Percentiles rank a stretch among this genome's conserved stretches.
These are phyloP conservation scores for Tagetes erecta DNA, from an alignment of 129 eudicot genomes.

Conservation along the genomic window DNA sequence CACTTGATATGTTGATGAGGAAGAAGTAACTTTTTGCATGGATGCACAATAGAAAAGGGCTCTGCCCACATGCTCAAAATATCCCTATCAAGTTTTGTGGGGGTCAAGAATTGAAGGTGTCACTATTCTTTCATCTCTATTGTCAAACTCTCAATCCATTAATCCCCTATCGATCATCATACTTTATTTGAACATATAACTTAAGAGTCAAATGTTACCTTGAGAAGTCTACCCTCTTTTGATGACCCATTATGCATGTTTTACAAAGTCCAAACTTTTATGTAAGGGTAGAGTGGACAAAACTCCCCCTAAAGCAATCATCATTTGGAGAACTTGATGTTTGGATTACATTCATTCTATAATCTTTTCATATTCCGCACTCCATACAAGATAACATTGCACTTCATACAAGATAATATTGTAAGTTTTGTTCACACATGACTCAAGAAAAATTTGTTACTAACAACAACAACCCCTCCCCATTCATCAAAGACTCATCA, in stretches of 20 bases:
- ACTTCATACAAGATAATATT: too few relatives aligned
- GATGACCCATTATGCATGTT: constrained; percentile 31
- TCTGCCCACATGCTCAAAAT: constrained; percentile 14
- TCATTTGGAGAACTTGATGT: constrained; percentile 15
- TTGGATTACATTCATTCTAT: constrained; percentile 23
- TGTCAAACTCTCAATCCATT: constrained; percentile 26
- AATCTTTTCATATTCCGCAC: too few relatives aligned
- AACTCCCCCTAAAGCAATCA: constrained; percentile 20
- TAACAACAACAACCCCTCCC: too few relatives aligned
- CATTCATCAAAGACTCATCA: too few relatives aligned
- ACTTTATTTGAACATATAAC: constrained; percentile 29
- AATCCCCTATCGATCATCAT: constrained; percentile 28
- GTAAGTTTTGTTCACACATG: too few relatives aligned
- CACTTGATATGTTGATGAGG: constrained; percentile 1
- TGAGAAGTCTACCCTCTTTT: constrained; percentile 33
- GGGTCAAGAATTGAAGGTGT: constrained; percentile 25
- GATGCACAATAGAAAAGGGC: constrained; percentile 20
- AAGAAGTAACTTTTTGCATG: constrained; percentile 31
- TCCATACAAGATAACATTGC: too few relatives aligned
- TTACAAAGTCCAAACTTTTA: constrained; percentile 25
- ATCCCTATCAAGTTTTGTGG: constrained; percentile 15
- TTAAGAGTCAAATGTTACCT: constrained; percentile 28
- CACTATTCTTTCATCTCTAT: constrained; percentile 7
- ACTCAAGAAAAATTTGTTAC: too few relatives aligned
- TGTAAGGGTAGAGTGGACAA: constrained; percentile 25